A percentile compares a stretch with the other conserved stretches of the same genome.
phyloP scores from a whole-genome alignment of 2,329 filamentous ascomycete genomes.

The Mollisiaceae sp. region DNA sequence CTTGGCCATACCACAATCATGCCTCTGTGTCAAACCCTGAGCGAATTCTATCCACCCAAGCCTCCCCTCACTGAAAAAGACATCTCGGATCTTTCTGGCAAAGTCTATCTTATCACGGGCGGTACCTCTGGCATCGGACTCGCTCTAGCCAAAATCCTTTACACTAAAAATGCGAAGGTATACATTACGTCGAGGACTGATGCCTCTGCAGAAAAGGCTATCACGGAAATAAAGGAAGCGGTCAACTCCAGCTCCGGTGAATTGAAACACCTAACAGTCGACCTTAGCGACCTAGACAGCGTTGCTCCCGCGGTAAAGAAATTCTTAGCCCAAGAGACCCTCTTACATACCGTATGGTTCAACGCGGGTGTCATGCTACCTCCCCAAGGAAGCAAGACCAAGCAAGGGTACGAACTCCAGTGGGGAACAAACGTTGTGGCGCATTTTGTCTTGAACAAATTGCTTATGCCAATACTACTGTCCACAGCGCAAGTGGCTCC shows the following conservation, averaged over 20 bases:
- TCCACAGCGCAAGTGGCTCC: not conserved
- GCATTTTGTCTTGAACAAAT: slow-evolving; percentile 43
- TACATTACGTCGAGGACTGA: not conserved
- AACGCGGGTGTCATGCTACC: slow-evolving; percentile 48
- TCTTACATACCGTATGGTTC: not conserved
- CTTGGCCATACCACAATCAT: too few species aligned
- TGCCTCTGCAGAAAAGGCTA: not conserved
- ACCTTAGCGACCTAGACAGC: not conserved
- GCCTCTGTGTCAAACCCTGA: too few species aligned
- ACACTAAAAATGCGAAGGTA: not conserved
- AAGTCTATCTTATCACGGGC: not conserved
- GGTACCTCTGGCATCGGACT: not conserved
- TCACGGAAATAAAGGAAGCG: not conserved
- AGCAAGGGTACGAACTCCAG: slow-evolving; percentile 43
- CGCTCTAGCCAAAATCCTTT: not conserved
- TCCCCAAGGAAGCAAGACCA: slow-evolving; percentile 39
- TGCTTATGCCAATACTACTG: slow-evolving; percentile 36
- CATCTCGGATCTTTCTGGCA: too few species aligned
- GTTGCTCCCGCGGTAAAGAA: not conserved
- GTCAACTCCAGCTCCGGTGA: not conserved
- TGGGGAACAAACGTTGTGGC: slow-evolving; percentile 44
- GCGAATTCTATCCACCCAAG: too few species aligned
- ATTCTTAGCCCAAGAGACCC: not conserved
- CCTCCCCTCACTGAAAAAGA: too few species aligned
- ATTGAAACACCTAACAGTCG: not conserved